Evolutionary conservation across 192 early-diverging fungal species (phyloP).

Genomic region (Phycomyces nitens): DNA sequence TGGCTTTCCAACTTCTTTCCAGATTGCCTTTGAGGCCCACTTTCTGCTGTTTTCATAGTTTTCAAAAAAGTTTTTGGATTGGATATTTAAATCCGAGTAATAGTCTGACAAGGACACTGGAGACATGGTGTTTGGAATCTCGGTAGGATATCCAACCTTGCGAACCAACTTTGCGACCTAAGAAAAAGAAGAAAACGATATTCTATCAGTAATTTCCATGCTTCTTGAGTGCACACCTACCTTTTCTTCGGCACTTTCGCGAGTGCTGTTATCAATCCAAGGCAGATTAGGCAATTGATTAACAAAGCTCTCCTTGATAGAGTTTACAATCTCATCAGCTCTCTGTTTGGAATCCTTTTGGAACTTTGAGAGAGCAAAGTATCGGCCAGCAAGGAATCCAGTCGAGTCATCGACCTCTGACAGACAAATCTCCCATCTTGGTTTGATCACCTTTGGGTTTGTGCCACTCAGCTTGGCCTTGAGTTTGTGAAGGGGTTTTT

Average conservation of each 20-base stretch:
- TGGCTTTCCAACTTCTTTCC: conserved; percentile 30
- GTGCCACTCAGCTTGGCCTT: conserved; percentile 42
- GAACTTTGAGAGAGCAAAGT: conserved; percentile 42
- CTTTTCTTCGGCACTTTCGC: conserved; percentile 37
- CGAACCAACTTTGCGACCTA: conserved; percentile 40
- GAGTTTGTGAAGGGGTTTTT: conserved; percentile 35
- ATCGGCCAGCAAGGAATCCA: conserved; percentile 43
- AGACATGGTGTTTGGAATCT: conserved; percentile 34
- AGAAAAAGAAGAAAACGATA: conserved; percentile 3
- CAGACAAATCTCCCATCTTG: conserved; percentile 49
- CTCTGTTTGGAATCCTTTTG: conserved; percentile 44
- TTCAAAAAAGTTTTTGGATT: conserved; percentile 36
- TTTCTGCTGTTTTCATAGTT: conserved; percentile 30
- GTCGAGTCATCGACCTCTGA: conserved; percentile 27
- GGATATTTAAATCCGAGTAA: conserved; percentile 31
- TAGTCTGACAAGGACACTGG: conserved; percentile 40
- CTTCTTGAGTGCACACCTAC: conserved; percentile 10
- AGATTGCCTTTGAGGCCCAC: conserved; percentile 16
- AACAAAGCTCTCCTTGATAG: conserved; percentile 38
- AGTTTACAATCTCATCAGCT: conserved; percentile 45
- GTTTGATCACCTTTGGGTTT: conserved; percentile 38
- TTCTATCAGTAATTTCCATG: too few relatives aligned
- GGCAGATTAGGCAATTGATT: conserved; percentile 32
- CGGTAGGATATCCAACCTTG: conserved; percentile 46
- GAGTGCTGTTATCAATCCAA: conserved; percentile 48